Evolutionary conservation across 768 basidiomycete genomes (phyloP).

Genomic region (Pleurotus giganteus): DNA sequence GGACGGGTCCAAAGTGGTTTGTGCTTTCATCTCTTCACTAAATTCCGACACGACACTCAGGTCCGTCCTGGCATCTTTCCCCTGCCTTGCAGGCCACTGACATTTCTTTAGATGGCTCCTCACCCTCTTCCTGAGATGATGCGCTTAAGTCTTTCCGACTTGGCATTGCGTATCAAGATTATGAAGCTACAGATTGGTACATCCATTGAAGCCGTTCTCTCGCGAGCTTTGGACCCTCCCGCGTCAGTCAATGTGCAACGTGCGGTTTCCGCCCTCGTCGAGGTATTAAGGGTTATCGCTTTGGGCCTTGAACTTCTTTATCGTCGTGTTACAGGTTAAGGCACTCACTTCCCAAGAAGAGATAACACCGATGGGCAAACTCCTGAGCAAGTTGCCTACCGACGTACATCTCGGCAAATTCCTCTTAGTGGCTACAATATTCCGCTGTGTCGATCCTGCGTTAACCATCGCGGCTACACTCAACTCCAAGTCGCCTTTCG

Average conservation of each 20-base stretch:
- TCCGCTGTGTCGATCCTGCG: slow-evolving; percentile 93
- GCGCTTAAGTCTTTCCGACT: slow-evolving; percentile 87
- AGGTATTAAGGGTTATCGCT: slow-evolving; percentile 42
- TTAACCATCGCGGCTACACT: slow-evolving; percentile 92
- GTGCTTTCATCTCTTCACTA: slow-evolving; percentile 96
- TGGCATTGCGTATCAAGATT: slow-evolving; percentile 90
- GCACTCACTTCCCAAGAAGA: slow-evolving; percentile 85
- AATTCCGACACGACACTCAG: slow-evolving; percentile 77
- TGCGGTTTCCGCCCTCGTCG: slow-evolving; percentile 87
- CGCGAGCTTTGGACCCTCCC: slow-evolving; percentile 88
- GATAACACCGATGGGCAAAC: slow-evolving; percentile 90
- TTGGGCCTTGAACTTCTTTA: slow-evolving; percentile 4
- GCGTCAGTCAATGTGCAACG: slow-evolving; percentile 82
- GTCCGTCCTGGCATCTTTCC: slow-evolving; percentile 29
- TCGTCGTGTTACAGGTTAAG: slow-evolving; percentile 53
- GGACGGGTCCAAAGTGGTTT: slow-evolving; percentile 88
- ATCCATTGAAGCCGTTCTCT: slow-evolving; percentile 88
- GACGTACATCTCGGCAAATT: slow-evolving; percentile 97
- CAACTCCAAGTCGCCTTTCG: slow-evolving; percentile 91
- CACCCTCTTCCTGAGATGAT: slow-evolving; percentile 95
- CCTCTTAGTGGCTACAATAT: slow-evolving; percentile 77
- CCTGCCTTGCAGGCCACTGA: neutral
- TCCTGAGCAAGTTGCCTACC: slow-evolving; percentile 89
- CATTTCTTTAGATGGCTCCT: slow-evolving; percentile 65
- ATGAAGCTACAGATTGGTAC: slow-evolving; percentile 84